These are phyloP conservation scores for Camellia japonica DNA, from an alignment of 148 eudicot species.

Conservation along the genomic window DNA sequence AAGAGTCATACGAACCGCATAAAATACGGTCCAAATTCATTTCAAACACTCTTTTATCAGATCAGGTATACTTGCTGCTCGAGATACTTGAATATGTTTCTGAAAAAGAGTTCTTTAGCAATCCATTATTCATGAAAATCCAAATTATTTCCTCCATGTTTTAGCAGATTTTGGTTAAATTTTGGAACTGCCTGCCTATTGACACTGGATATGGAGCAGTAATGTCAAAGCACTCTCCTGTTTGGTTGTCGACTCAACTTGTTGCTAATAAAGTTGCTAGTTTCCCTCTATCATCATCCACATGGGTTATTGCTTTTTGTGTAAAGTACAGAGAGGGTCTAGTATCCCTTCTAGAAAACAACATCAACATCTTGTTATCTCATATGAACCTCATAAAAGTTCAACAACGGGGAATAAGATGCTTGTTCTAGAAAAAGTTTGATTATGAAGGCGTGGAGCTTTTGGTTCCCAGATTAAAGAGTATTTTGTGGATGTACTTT, in stretches of 20 bases:
- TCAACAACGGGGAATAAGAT: neutral
- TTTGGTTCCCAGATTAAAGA: neutral
- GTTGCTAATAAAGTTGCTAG: neutral
- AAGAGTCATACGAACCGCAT: neutral
- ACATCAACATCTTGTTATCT: too few relatives aligned
- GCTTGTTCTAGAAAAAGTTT: neutral
- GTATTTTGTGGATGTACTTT: neutral
- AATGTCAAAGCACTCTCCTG: neutral
- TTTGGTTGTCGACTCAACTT: neutral
- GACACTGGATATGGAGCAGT: neutral
- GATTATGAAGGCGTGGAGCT: neutral
- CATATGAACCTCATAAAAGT: neutral
- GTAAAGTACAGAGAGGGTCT: too few relatives aligned
- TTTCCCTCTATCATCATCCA: neutral
- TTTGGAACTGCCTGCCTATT: neutral
- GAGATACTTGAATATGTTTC: neutral
- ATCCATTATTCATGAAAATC: neutral
- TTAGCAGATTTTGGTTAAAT: neutral
- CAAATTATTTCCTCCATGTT: neutral
- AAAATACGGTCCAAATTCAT: neutral
- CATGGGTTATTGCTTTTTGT: neutral
- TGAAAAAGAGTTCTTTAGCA: neutral
- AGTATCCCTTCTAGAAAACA: too few relatives aligned
- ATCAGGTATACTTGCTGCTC: neutral
- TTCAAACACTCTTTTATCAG: neutral